phyloP scores from a whole-genome alignment of 2,329 filamentous ascomycete genomes.

The Fulvia fulva region DNA sequence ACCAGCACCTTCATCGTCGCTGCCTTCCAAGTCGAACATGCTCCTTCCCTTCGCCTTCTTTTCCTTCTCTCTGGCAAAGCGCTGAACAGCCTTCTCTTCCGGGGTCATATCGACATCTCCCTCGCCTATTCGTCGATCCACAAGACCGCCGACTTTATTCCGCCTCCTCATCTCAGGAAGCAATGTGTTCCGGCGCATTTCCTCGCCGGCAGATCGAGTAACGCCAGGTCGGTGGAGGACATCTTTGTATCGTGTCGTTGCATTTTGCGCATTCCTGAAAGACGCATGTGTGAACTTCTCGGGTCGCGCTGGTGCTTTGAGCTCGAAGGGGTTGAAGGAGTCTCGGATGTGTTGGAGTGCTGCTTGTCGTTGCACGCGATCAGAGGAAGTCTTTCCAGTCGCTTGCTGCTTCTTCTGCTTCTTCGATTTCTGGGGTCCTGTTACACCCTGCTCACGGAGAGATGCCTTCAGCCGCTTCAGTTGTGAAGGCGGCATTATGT shows the following conservation, averaged over 20 bases:
- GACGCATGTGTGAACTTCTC: conserved; percentile 72
- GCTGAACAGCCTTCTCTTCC: conserved; percentile 85
- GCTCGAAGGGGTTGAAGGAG: conserved; percentile 96
- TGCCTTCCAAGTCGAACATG: conserved; percentile 88
- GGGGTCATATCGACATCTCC: conserved; percentile 90
- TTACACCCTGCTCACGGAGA: conserved; percentile 80
- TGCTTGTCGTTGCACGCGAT: conserved; percentile 70
- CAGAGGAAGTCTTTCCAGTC: conserved; percentile 55
- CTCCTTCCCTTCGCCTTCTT: conserved; percentile 69
- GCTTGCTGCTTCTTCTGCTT: conserved; percentile 67
- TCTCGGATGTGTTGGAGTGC: conserved; percentile 85
- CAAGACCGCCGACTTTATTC: conserved; percentile 86
- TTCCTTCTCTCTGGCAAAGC: conserved; percentile 86
- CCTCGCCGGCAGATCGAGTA: conserved; percentile 80
- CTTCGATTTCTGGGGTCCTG: conserved; percentile 89
- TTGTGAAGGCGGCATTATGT: conserved; percentile 84
- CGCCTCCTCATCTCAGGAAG: conserved; percentile 84
- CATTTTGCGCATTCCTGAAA: conserved; percentile 22
- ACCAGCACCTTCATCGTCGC: conserved; percentile 55
- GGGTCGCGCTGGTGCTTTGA: conserved; percentile 64
- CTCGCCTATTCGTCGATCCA: conserved; percentile 93
- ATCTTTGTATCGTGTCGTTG: conserved; percentile 50
- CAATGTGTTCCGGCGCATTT: conserved; percentile 77
- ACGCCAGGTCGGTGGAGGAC: conserved; percentile 73
- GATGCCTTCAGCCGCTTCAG: conserved; percentile 93